These are phyloP conservation scores for Boletellus deceptivus DNA, from an alignment of 1,284 basidiomycete genomes.

Conservation along the genomic window DNA sequence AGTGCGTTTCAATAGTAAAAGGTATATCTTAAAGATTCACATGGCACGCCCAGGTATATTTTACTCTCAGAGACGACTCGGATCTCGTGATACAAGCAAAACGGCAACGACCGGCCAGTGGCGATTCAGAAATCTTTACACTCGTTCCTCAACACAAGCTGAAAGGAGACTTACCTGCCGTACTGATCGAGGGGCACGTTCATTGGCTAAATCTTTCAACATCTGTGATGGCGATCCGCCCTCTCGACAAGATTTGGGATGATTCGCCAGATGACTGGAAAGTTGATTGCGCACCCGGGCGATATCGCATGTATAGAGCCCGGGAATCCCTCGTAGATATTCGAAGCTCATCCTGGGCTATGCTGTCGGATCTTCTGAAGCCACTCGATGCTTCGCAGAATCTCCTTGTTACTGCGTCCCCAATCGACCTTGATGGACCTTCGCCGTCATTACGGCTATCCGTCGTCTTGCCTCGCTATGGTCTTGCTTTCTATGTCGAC, in stretches of 20 bases:
- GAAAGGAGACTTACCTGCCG: neutral
- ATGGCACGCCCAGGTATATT: neutral
- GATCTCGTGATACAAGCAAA: neutral
- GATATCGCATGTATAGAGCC: neutral
- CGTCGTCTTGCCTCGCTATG: neutral
- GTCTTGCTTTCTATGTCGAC: neutral
- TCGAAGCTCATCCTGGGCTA: neutral
- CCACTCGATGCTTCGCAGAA: neutral
- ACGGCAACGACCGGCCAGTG: too few species aligned
- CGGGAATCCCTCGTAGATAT: neutral
- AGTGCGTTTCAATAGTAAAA: neutral
- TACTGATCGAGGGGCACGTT: too few species aligned
- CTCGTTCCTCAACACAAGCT: neutral
- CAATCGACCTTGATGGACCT: neutral
- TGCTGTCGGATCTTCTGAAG: neutral
- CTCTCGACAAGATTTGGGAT: neutral
- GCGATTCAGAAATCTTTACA: neutral
- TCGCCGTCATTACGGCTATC: neutral
- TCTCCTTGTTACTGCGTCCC: neutral
- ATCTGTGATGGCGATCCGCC: neutral
- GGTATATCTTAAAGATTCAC: neutral
- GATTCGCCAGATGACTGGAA: neutral
- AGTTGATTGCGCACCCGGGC: neutral
- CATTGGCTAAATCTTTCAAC: too few species aligned
- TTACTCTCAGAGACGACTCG: neutral